Percentiles rank a stretch among this genome's conserved stretches.
These are phyloP conservation scores for Reutealis trisperma DNA, from an alignment of 345 rosid species.

Conservation along the genomic window DNA sequence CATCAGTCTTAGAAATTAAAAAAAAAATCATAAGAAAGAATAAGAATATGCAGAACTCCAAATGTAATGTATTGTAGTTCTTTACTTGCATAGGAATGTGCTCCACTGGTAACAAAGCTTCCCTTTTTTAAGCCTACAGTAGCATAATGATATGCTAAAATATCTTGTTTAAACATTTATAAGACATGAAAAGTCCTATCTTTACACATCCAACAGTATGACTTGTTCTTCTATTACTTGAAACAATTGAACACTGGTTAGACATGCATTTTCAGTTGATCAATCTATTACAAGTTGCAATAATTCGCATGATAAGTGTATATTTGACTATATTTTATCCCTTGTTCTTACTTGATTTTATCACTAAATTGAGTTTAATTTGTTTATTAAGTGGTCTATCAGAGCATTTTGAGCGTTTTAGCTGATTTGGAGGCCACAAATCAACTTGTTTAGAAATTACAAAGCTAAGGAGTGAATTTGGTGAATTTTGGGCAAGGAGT, in stretches of 20 bases:
- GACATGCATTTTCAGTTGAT: not conserved
- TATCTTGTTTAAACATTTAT: not conserved
- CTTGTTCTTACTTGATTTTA: too few species aligned
- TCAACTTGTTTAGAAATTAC: too few species aligned
- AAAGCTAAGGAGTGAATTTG: too few species aligned
- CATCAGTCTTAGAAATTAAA: not conserved
- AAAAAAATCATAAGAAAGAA: not conserved
- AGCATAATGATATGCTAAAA: not conserved
- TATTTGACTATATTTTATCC: too few species aligned
- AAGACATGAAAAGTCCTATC: not conserved
- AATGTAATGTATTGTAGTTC: not conserved
- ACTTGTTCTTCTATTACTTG: too few species aligned
- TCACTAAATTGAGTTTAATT: too few species aligned
- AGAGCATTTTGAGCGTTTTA: too few species aligned
- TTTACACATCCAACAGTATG: not conserved
- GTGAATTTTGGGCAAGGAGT: too few species aligned
- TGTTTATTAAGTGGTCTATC: too few species aligned
- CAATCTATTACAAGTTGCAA: not conserved
- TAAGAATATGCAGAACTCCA: not conserved
- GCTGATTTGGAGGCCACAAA: too few species aligned
- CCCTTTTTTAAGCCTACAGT: not conserved
- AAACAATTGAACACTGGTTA: not conserved
- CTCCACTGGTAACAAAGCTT: not conserved
- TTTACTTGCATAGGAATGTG: not conserved
- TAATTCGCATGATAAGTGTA: not conserved